Evolutionary conservation across 345 rosid genomes (phyloP).

Genomic region (Aethionema arabicum): DNA sequence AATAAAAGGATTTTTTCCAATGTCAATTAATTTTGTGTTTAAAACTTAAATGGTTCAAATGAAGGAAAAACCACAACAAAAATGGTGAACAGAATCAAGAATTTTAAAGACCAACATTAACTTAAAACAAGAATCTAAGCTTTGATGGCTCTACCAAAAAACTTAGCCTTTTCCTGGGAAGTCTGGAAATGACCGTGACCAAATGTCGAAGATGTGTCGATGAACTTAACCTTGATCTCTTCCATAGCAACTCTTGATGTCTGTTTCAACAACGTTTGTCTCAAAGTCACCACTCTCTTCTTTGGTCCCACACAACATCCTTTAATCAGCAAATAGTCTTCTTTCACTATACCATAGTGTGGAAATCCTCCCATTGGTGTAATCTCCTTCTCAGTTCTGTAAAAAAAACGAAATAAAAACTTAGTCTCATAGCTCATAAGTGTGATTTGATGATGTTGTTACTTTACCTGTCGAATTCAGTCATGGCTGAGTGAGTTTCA

Average conservation of each 20-base stretch:
- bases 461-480: slow-evolving; percentile 62
- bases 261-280: slow-evolving; percentile 59
- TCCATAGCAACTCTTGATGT: slow-evolving; percentile 64
- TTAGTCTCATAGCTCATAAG: background rate
- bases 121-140: no score
- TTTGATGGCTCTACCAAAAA: no score
- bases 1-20: no score
- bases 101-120: no score
- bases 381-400: slow-evolving; percentile 71
- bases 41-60: no score
- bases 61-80: no score
- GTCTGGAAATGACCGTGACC: no score
- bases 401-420: no score
- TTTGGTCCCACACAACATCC: slow-evolving; percentile 81
- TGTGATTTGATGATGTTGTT: no score
- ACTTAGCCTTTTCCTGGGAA: no score
- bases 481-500: slow-evolving; percentile 53
- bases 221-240: slow-evolving; percentile 67
- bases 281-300: slow-evolving; percentile 73
- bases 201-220: slow-evolving; percentile 51
- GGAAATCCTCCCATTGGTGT: slow-evolving; percentile 81
- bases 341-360: slow-evolving; percentile 69
- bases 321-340: slow-evolving; percentile 64
- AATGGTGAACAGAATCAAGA: no score
- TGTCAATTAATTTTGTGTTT: no score